Conservation (phyloP, 2,329 filamentous ascomycete species). For the Thelonectria olida region DNA sequence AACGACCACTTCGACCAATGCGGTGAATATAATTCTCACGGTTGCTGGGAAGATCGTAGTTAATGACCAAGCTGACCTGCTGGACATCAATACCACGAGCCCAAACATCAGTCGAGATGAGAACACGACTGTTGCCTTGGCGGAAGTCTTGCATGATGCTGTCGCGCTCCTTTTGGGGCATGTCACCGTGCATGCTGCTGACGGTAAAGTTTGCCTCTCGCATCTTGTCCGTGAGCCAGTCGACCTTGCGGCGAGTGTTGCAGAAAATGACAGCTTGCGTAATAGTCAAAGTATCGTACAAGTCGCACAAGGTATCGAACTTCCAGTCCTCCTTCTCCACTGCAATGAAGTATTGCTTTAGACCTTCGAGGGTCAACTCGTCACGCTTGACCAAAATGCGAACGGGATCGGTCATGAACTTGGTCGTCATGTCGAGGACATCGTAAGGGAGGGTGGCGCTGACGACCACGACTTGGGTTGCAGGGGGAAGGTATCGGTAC, state of each 20-base stretch:
- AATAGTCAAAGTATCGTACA: constrained; percentile 98
- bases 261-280: constrained; percentile 99
- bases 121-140: constrained; percentile 92
- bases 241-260: constrained; percentile 98
- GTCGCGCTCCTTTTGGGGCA: constrained; percentile 98
- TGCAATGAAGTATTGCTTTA: constrained; percentile 99
- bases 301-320: constrained; percentile 96
- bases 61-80: constrained; percentile 97
- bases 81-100: constrained; percentile 98
- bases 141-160: constrained; percentile 99
- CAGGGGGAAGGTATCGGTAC: constrained; percentile 94
- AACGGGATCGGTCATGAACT: constrained; percentile 99
- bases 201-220: constrained; percentile 98
- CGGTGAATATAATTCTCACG: constrained; percentile 99
- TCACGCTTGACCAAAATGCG: constrained; percentile 98
- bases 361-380: constrained; percentile 93
- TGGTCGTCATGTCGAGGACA: constrained; percentile 98
- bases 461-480: constrained; percentile 98
- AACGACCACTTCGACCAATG: constrained; percentile 93
- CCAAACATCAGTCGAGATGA: constrained; percentile 98
- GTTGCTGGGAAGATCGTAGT: constrained; percentile 97
- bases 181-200: constrained; percentile 98
- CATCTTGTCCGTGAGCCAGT: constrained; percentile 99
- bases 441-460: constrained; percentile 97
- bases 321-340: constrained; percentile 99